These are phyloP conservation scores for Tuber aestivum DNA, from an alignment of 495 filamentous ascomycete genomes.

Conservation along the genomic window DNA sequence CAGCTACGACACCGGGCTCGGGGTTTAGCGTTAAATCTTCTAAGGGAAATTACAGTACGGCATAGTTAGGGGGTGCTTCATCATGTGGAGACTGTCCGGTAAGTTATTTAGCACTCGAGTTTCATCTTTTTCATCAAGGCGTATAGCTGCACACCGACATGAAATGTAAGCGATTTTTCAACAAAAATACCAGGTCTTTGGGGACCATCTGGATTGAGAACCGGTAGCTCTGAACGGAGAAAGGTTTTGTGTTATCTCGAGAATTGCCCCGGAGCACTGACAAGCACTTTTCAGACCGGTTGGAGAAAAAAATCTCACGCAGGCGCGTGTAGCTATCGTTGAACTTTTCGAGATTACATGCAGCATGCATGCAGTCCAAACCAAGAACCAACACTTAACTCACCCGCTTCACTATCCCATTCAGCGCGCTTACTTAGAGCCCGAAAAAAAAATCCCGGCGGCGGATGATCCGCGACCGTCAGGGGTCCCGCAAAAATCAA, in stretches of 20 bases:
- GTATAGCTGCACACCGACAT: neutral
- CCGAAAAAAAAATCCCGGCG: neutral
- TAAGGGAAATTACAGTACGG: slow-evolving; percentile 11
- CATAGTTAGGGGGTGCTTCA: slow-evolving; percentile 8
- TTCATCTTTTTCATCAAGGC: slow-evolving; percentile 31
- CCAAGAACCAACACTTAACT: neutral
- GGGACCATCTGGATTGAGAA: neutral
- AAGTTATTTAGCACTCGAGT: slow-evolving; percentile 38
- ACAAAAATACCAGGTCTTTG: neutral
- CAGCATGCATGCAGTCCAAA: neutral
- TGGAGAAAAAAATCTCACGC: neutral
- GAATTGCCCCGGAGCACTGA: neutral
- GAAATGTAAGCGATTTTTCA: neutral
- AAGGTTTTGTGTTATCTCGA: neutral
- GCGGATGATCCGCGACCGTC: neutral
- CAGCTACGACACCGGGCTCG: slow-evolving; percentile 47
- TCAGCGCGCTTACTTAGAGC: neutral
- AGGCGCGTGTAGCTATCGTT: too few relatives aligned
- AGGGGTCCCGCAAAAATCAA: neutral
- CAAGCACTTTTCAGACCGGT: neutral
- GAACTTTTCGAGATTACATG: too few relatives aligned
- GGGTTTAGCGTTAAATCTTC: slow-evolving; percentile 22
- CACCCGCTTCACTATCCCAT: neutral
- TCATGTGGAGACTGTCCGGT: slow-evolving; percentile 21
- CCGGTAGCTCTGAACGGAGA: neutral